These are phyloP conservation scores for Platanthera zijinensis DNA, from an alignment of 106 monocot species.

Conservation along the genomic window DNA sequence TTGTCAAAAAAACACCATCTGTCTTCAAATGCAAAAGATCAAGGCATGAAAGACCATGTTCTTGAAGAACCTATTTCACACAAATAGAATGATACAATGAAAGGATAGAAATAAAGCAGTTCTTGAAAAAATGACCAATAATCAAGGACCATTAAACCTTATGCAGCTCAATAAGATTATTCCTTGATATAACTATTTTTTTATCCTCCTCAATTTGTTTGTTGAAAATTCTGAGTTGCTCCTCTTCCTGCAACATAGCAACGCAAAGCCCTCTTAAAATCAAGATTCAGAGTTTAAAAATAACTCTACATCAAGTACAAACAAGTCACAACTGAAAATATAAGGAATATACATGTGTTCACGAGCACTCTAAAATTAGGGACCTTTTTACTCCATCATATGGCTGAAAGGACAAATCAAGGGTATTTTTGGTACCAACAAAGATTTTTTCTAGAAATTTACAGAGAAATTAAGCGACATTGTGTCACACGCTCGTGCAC, in stretches of 20 bases:
- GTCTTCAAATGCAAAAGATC: conserved; percentile 74
- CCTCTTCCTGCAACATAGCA: conserved; percentile 67
- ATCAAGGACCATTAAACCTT: conserved; percentile 35
- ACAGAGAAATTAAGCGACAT: too few species aligned
- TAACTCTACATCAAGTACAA: neutral
- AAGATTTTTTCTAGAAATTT: too few species aligned
- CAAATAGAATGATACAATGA: neutral
- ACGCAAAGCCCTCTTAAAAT: neutral
- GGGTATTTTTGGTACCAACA: too few species aligned
- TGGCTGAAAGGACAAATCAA: too few species aligned
- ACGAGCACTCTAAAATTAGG: neutral
- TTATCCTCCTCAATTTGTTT: conserved; percentile 91
- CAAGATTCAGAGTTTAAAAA: neutral
- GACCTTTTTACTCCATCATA: too few species aligned
- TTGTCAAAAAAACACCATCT: conserved; percentile 74
- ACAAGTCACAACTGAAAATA: neutral
- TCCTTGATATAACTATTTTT: conserved; percentile 75
- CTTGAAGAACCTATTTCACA: conserved; percentile 59
- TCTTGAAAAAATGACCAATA: neutral
- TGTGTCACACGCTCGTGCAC: too few species aligned
- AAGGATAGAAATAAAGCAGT: neutral
- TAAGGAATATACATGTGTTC: neutral
- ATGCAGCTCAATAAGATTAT: conserved; percentile 76
- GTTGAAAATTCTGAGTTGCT: conserved; percentile 48
- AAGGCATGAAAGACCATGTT: conserved; percentile 65